These are phyloP conservation scores for Blumeriella jaapii DNA, from an alignment of 2,329 filamentous ascomycete genomes.

Conservation along the genomic window DNA sequence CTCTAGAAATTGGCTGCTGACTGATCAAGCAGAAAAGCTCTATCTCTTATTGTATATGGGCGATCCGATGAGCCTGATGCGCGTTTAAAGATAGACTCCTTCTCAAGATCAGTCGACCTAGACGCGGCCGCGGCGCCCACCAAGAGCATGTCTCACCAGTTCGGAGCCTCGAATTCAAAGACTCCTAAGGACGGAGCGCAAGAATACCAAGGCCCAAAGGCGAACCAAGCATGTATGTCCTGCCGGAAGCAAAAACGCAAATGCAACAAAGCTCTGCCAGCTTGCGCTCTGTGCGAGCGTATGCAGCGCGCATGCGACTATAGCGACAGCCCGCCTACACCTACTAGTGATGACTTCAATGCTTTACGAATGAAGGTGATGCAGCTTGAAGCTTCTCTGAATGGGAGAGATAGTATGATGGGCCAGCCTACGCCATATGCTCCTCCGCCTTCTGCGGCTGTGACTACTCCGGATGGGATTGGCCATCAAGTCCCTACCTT, in stretches of 20 bases:
- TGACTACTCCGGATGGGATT: conserved; percentile 12
- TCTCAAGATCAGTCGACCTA: too few species aligned
- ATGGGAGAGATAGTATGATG: conserved; percentile 16
- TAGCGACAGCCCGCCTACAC: conserved; percentile 27
- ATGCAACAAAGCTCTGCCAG: conserved; percentile 39
- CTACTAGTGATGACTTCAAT: conserved; percentile 31
- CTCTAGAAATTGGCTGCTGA: too few species aligned
- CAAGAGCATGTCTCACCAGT: neutral
- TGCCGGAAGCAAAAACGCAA: conserved; percentile 39
- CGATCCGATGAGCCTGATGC: too few species aligned
- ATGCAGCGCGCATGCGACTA: conserved; percentile 34
- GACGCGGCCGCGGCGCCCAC: neutral
- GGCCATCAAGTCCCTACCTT: conserved; percentile 15
- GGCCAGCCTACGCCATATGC: conserved; percentile 17
- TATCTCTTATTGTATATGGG: too few species aligned
- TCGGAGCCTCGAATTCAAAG: conserved; percentile 1
- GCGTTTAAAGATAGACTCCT: too few species aligned
- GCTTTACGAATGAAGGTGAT: conserved; percentile 29
- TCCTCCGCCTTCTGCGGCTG: conserved; percentile 15
- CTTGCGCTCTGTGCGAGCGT: conserved; percentile 35
- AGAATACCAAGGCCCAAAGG: conserved; percentile 20
- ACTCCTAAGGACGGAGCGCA: conserved; percentile 5
- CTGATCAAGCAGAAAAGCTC: too few species aligned
- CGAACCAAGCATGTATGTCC: conserved; percentile 32
- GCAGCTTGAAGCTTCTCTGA: conserved; percentile 30